A percentile compares a stretch with the other conserved stretches of the same genome.
These are phyloP conservation scores for Corallochytrium limacisporum DNA, from an alignment of 78 protist genomes.

Conservation along the genomic window DNA sequence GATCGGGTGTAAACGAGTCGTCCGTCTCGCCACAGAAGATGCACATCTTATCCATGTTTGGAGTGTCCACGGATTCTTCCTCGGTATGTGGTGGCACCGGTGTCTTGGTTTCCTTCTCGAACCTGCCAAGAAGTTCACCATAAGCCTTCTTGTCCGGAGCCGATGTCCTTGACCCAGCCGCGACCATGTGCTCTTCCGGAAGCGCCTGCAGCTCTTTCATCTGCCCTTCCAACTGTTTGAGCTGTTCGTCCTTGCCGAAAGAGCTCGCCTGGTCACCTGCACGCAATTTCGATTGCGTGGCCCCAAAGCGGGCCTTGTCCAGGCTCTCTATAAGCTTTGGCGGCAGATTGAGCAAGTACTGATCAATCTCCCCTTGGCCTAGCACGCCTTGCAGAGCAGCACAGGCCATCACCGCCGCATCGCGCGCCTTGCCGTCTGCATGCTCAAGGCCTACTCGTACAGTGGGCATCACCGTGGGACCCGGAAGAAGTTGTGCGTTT, in stretches of 20 bases:
- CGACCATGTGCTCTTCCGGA: neutral
- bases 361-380: neutral
- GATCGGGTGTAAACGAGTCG: neutral
- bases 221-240: neutral
- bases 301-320: neutral
- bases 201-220: neutral
- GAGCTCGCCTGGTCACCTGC: neutral
- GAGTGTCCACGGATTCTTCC: too few relatives aligned
- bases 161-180: neutral
- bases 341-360: neutral
- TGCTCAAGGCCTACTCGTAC: too few relatives aligned
- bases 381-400: neutral
- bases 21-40: slow-evolving; percentile 23
- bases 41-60: neutral
- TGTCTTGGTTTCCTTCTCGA: too few relatives aligned
- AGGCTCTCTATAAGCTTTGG: neutral
- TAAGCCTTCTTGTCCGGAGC: neutral
- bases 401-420: neutral
- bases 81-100: too few relatives aligned
- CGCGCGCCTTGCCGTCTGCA: neutral
- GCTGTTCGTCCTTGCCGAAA: neutral
- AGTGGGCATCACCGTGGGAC: too few relatives aligned
- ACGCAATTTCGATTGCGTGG: neutral
- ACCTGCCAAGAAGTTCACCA: neutral
- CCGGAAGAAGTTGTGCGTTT: too few relatives aligned